Base-by-base conservation (phyloP, 352 stramenopile species). In the Phytophthora crassamura region DNA sequence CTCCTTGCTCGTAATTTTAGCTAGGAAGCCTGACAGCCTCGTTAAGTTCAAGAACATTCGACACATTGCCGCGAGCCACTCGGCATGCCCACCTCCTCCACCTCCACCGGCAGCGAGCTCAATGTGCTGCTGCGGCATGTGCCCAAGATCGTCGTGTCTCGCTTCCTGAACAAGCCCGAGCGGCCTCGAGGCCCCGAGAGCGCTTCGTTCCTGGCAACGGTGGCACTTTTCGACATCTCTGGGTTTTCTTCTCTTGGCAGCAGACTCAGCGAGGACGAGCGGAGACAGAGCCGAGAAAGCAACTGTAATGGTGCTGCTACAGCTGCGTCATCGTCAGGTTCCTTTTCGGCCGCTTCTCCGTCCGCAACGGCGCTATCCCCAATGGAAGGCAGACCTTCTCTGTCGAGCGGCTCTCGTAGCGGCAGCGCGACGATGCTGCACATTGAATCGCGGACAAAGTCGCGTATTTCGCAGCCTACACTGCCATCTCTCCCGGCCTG, bases 211-310 rank as follows among this genome's bases (percentile, higher is more conserved):
- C 69, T 79, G 0, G 85, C 81, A 0, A 82, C 90, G 5, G 83
- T 95, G 10, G 88, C 78, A 9, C 67, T 97, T 11, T 95, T 96
- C 46, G 87, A 96, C 56, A 93, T 96, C 33, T 93, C 83, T 11
- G 89, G 88, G 4, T 97, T 96, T 64, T 95, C 88, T 0, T 92
- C 81, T 6, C 82, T 95, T 11, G 88, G 85, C 16, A 91, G 88
- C 57, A 79, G 79, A 52, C 80, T 91, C 32, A 85, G 64, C 20
- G 82, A 91, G 4, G 82, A 86, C 20, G 82, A 91, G 52, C 69
- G 69, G 20, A 64, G 77, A 41, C 66, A 82, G 28, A 84, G 79
- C 51, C 74, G 50, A 30, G 48, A 70, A 22, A 59, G 18, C 14
- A 56, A 28, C 32, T 18, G 18, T 6, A 39, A 42, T 16, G 38